Conservation (phyloP, 169 alveolate species). For the Eimeria zaria region DNA sequence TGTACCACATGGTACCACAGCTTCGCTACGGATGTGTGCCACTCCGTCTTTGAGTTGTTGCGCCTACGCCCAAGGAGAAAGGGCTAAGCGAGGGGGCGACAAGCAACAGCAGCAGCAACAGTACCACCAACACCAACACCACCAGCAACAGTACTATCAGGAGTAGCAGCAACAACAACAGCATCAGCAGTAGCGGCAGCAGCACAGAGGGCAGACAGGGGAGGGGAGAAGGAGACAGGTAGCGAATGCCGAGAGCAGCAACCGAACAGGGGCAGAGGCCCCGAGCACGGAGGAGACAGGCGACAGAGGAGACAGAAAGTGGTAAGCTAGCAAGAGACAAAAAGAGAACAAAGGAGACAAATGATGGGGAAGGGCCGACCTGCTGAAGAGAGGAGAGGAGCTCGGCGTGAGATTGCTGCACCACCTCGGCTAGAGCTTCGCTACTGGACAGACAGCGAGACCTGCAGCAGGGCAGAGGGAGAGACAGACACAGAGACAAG, state of each 20-base stretch:
- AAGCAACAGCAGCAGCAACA: not conserved
- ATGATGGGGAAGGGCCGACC: not conserved
- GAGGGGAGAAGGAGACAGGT: not conserved
- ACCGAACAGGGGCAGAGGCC: not conserved
- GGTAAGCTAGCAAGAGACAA: not conserved
- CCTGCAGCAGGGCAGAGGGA: not conserved
- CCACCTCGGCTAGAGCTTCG: not conserved
- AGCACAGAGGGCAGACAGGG: too few relatives aligned
- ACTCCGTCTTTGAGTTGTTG: not conserved
- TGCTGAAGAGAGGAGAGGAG: slow-evolving; percentile 30
- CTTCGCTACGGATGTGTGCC: not conserved
- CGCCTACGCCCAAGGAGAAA: not conserved
- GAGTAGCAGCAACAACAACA: not conserved
- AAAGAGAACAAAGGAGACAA: not conserved
- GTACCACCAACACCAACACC: not conserved
- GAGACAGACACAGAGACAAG: not conserved
- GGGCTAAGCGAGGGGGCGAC: not conserved
- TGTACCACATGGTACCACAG: not conserved
- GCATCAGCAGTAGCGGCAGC: too few relatives aligned
- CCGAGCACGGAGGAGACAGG: not conserved
- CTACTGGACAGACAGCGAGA: not conserved
- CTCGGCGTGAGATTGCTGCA: slow-evolving; percentile 16
- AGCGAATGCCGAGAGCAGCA: not conserved
- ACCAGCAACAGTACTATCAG: not conserved
- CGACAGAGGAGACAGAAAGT: not conserved